phyloP scores from a whole-genome alignment of 371 early-diverging fungal species.

The Rhizopus delemar region DNA sequence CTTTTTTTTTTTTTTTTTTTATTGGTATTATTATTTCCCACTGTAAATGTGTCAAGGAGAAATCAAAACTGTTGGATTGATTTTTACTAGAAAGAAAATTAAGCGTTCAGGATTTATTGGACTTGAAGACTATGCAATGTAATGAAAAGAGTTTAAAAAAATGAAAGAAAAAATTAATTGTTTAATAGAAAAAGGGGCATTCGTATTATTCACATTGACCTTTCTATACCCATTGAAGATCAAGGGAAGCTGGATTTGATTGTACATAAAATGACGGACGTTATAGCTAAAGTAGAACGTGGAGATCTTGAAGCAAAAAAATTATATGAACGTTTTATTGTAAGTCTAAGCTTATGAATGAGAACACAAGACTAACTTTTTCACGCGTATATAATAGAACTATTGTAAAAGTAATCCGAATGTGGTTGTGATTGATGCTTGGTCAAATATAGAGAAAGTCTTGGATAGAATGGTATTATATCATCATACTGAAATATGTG shows the following conservation, averaged over 20 bases:
- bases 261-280: constrained; percentile 54
- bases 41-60: constrained; percentile 11
- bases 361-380: neutral
- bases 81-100: constrained; percentile 44
- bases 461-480: constrained; percentile 37
- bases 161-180: neutral
- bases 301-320: constrained; percentile 32
- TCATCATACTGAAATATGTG: constrained; percentile 23
- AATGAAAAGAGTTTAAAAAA: constrained; percentile 4
- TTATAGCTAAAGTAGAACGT: constrained; percentile 36
- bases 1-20: constrained; percentile 7
- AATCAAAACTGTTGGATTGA: constrained; percentile 40
- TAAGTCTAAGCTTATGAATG: constrained; percentile 11
- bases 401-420: constrained; percentile 35
- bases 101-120: constrained; percentile 42
- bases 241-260: constrained; percentile 43
- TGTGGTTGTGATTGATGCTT: constrained; percentile 40
- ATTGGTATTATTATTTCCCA: too few relatives aligned
- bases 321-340: constrained; percentile 37
- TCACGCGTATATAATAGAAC: constrained; percentile 11
- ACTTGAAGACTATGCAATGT: constrained; percentile 43
- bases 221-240: constrained; percentile 35
- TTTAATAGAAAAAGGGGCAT: constrained; percentile 34
- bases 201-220: constrained; percentile 41
- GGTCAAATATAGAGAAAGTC: constrained; percentile 38